Evolutionary conservation across 1,284 basidiomycete species (phyloP), one percentile per base, ranked within the genome.

Genomic region (Cystobasidium sp.): DNA sequence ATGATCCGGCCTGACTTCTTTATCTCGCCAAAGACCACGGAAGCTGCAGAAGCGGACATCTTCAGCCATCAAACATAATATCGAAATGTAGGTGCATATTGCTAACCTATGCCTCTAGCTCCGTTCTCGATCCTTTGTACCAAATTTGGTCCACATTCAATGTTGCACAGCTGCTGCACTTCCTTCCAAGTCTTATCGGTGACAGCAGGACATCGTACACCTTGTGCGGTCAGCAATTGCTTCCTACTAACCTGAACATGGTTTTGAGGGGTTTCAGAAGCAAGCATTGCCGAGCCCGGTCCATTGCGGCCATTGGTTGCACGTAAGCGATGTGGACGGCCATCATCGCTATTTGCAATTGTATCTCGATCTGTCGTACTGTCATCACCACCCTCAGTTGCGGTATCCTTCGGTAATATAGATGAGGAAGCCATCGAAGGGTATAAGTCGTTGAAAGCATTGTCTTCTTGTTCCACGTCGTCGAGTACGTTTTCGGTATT

Each of bases 111-210:
- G 44, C 75, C 75, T n/a, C 69, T 64, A 0, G 76, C 76, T 6
- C 76, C 75, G 39, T 75, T 67, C 49, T 80, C 79, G 49, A 64
- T 66, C 10, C 79, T 76, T 56, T 78, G 78, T 0, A 66, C 5
- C 31, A 74, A 10, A 5, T 77, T 77, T 0, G 78, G 78, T 2
- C 75, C 76, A 9, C 76, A 71, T 46, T 80, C 79, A 56, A 79
- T 79, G 16, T 78, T 78, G 7, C 76, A 76, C 9, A 80, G 74
- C 16, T 76, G 74, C 0, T 77, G 59, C 10, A 76, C 77, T 39
- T 80, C 79, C 51, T 63, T 74, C 71, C 68, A 78, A 31, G 77
- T 75, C 52, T 63, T 75, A 46, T 69, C 22, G 56, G 59, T 67
- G 47, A 79, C 58, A 5, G 62, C 37, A 4, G 66, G 66, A 44